Conservation (phyloP, 2,329 filamentous ascomycete species). For the Diaporthe helianthi region DNA sequence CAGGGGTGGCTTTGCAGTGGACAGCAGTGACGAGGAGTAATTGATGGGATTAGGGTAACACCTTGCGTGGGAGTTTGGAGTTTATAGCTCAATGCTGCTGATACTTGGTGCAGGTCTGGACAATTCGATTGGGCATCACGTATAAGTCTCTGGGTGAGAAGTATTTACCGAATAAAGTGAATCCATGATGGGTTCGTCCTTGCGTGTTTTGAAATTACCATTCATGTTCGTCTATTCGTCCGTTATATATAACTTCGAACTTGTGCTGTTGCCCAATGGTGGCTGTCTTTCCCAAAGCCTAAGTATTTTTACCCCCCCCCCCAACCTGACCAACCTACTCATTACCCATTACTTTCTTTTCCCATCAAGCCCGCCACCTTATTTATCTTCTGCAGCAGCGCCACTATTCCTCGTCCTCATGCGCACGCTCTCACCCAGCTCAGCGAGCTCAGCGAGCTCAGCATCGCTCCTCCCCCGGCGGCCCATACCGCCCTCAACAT, state of each 20-base stretch:
- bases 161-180: background rate
- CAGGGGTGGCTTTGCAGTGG: constrained; percentile 29
- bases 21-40: constrained; percentile 35
- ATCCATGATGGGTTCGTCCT: background rate
- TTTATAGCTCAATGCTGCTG: background rate
- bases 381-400: constrained; percentile 25
- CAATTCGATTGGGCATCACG: background rate
- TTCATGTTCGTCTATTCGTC: constrained; percentile 1
- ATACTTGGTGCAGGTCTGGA: background rate
- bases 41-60: background rate
- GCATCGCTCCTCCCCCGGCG: constrained; percentile 42
- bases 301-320: background rate
- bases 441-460: constrained; percentile 48
- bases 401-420: constrained; percentile 36
- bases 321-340: constrained; percentile 21
- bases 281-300: too few species aligned
- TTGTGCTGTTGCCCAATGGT: background rate
- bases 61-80: constrained; percentile 12
- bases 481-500: constrained; percentile 25
- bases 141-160: background rate
- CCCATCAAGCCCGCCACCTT: constrained; percentile 38
- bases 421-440: constrained; percentile 43
- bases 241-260: background rate
- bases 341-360: constrained; percentile 40
- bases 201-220: constrained; percentile 15